Evolutionary conservation across 1,284 basidiomycete genomes (phyloP).

Genomic region (Anthracocystis panici-leucophaei): DNA sequence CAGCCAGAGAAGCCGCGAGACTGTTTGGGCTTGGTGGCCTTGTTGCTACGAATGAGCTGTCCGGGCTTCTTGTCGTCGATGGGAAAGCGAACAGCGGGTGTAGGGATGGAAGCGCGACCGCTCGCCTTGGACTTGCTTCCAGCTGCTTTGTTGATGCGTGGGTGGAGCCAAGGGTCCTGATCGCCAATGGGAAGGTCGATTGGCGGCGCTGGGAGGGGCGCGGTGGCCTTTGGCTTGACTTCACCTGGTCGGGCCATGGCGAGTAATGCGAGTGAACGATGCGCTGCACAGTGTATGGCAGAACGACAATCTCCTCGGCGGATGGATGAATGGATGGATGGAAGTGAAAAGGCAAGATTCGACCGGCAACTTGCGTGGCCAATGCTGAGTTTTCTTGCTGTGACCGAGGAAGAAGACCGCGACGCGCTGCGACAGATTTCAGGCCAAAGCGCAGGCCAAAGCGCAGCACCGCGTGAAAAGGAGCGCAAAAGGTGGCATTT

Average conservation of each 20-base stretch:
- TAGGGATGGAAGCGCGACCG: conserved; percentile 42
- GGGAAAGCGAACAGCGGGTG: conserved; percentile 39
- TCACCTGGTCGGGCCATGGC: too few species aligned
- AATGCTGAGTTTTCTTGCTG: conserved; percentile 22
- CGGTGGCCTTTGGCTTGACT: too few species aligned
- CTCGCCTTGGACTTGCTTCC: conserved; percentile 30
- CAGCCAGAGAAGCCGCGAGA: conserved; percentile 40
- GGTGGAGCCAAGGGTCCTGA: conserved; percentile 20
- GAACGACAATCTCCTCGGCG: background rate
- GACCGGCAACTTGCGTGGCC: conserved; percentile 5
- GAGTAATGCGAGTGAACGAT: background rate
- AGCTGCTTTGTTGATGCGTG: background rate
- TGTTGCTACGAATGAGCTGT: conserved; percentile 15
- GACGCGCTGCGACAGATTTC: background rate
- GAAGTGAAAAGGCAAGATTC: background rate
- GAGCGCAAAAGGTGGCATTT: background rate
- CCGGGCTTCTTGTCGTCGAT: conserved; percentile 18
- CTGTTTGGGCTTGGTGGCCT: conserved; percentile 12
- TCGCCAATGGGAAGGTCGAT: too few species aligned
- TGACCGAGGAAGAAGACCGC: conserved; percentile 2
- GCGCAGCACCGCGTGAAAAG: conserved; percentile 1
- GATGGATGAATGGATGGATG: conserved; percentile 21
- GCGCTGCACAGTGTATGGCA: background rate
- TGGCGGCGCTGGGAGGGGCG: too few species aligned
- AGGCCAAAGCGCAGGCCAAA: background rate